A percentile compares a stretch with the other conserved stretches of the same genome.
These are phyloP conservation scores for Calonectria multiphialidica DNA, from an alignment of 2,329 filamentous ascomycete genomes.

Conservation along the genomic window DNA sequence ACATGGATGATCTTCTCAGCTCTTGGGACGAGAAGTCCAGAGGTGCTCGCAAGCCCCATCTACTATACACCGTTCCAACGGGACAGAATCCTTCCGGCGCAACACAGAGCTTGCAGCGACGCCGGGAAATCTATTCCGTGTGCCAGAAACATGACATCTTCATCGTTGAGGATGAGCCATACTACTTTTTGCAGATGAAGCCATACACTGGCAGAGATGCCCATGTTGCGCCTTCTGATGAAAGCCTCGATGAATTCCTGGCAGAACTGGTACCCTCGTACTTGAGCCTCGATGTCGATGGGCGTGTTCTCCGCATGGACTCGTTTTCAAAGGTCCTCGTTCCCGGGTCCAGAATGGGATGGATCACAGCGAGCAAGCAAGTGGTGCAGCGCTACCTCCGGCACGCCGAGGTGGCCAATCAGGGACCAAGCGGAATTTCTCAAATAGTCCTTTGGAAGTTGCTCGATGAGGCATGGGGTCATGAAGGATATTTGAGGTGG, in stretches of 20 bases:
- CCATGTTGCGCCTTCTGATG: background rate
- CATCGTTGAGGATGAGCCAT: conserved; percentile 89
- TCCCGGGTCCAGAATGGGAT: background rate
- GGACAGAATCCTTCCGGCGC: conserved; percentile 84
- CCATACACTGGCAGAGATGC: background rate
- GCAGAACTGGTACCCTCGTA: background rate
- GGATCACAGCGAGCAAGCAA: background rate
- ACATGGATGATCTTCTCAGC: background rate
- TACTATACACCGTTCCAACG: conserved; percentile 63
- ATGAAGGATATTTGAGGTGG: background rate
- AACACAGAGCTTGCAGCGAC: conserved; percentile 69
- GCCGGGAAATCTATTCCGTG: conserved; percentile 77
- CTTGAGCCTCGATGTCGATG: background rate
- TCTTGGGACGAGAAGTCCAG: background rate
- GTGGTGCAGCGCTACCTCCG: background rate
- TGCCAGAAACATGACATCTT: conserved; percentile 82
- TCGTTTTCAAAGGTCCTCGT: background rate
- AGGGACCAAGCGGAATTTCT: background rate
- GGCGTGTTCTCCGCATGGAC: background rate
- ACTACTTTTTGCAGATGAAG: conserved; percentile 86
- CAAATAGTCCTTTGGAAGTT: background rate
- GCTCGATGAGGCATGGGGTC: background rate
- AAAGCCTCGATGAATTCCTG: background rate
- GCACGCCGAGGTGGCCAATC: background rate
- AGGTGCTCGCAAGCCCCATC: background rate